These are phyloP conservation scores for Rhodotorula sp. DNA, from an alignment of 1,284 basidiomycete species.

Conservation along the genomic window DNA sequence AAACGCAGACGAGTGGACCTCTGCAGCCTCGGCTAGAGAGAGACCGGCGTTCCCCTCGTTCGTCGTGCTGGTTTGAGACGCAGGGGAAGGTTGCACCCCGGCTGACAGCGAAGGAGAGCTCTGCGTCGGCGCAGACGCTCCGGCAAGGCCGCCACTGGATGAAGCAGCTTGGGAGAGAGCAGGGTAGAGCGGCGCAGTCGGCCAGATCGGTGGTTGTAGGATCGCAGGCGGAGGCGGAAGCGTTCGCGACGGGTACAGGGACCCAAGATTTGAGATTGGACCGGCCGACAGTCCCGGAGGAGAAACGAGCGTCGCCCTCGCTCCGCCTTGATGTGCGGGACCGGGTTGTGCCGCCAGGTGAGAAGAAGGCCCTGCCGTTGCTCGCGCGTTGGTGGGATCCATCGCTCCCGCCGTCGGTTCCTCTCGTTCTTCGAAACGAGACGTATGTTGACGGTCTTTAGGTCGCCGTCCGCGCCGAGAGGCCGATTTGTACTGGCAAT, in stretches of 20 bases:
- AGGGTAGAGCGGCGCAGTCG: background rate
- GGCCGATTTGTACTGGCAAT: slow-evolving; percentile 21
- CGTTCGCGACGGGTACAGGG: background rate
- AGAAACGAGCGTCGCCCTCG: background rate
- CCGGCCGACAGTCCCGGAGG: background rate
- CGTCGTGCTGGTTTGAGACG: background rate
- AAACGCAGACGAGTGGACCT: background rate
- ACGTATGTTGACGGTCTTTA: background rate
- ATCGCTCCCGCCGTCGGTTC: background rate
- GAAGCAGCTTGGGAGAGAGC: background rate
- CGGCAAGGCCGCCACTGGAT: background rate
- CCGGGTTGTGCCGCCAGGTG: background rate
- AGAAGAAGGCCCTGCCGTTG: too few relatives aligned
- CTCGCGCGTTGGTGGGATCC: too few relatives aligned
- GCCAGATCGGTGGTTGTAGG: background rate
- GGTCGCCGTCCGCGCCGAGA: slow-evolving; percentile 12
- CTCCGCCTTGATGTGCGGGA: background rate
- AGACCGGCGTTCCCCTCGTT: background rate
- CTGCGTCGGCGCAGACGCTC: background rate
- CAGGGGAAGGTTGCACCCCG: background rate
- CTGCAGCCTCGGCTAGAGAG: slow-evolving; percentile 9
- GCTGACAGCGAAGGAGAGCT: background rate
- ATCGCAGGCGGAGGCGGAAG: background rate
- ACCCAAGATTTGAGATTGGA: background rate
- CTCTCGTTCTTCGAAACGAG: background rate